These are phyloP conservation scores for Trametes villosa DNA, from an alignment of 768 basidiomycete species.

Conservation along the genomic window DNA sequence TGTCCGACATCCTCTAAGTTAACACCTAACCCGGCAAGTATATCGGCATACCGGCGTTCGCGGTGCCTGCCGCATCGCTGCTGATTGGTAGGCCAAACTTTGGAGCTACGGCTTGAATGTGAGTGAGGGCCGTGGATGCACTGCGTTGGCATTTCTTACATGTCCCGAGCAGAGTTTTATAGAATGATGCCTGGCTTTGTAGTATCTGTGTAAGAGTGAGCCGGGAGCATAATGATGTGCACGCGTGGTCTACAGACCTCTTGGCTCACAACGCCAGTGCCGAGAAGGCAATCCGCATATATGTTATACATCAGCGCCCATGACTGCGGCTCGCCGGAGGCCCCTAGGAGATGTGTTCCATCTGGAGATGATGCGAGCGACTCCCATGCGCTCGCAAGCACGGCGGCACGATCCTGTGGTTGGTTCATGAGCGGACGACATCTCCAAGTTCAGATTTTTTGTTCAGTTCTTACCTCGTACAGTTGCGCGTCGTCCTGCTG, in stretches of 20 bases:
- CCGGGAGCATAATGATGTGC: too few species aligned
- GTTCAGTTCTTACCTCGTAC: slow-evolving; percentile 19
- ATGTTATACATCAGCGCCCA: slow-evolving; percentile 25
- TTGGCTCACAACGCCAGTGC: slow-evolving; percentile 8
- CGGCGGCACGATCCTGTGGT: slow-evolving; percentile 10
- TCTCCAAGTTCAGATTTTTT: too few species aligned
- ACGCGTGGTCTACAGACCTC: slow-evolving; percentile 13
- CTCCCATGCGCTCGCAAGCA: slow-evolving; percentile 8
- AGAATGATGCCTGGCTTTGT: slow-evolving; percentile 10
- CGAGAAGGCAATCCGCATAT: slow-evolving; percentile 19
- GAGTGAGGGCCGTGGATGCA: not conserved
- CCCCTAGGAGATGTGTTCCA: slow-evolving; percentile 6
- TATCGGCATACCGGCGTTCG: slow-evolving; percentile 2
- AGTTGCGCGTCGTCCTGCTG: slow-evolving; percentile 14
- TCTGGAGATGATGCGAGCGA: slow-evolving; percentile 8
- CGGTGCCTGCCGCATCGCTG: not conserved
- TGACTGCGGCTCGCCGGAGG: slow-evolving; percentile 10
- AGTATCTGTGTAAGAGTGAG: not conserved
- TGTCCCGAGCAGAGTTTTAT: not conserved
- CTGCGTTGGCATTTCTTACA: not conserved
- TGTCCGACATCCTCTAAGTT: not conserved
- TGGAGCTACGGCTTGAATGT: not conserved
- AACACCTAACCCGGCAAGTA: not conserved
- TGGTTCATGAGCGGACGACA: too few species aligned
- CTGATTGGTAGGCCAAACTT: slow-evolving; percentile 6